Evolutionary conservation across 257 asterid species (phyloP).

Genomic region (Solanum microdontum): DNA sequence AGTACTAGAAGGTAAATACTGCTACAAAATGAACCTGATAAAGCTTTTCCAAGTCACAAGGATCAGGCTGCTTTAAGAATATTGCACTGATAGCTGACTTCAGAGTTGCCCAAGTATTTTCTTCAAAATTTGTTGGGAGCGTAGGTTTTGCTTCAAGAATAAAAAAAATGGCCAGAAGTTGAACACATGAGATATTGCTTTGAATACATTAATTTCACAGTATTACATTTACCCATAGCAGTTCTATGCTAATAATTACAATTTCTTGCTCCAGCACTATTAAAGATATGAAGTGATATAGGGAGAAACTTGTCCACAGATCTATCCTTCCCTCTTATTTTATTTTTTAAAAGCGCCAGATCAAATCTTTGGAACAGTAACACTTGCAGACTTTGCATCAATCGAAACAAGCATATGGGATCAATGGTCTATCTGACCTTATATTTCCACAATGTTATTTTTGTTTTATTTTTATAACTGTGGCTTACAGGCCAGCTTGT

Average conservation of each 20-base stretch:
- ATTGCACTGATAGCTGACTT: constrained; percentile 87
- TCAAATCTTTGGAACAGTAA: not conserved
- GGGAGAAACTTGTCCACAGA: not conserved
- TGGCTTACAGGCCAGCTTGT: not conserved
- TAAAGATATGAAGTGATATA: not conserved
- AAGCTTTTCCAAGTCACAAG: constrained; percentile 87
- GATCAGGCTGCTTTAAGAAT: constrained; percentile 87
- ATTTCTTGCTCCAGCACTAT: not conserved
- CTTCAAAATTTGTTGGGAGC: constrained; percentile 79
- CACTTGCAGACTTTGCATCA: not conserved
- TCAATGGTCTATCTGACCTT: not conserved
- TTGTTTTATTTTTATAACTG: not conserved
- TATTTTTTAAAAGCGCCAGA: not conserved
- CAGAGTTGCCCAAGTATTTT: constrained; percentile 79
- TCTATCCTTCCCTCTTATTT: not conserved
- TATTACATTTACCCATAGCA: not conserved
- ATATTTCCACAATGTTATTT: not conserved
- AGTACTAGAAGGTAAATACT: not conserved
- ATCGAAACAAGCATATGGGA: not conserved
- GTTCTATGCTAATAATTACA: not conserved
- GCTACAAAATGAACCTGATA: constrained; percentile 52
- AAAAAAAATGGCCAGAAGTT: not conserved
- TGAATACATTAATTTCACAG: not conserved
- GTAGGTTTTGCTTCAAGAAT: constrained; percentile 60
- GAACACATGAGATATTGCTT: not conserved